Base-by-base conservation (phyloP, 306 rosid genomes). In the Mimosa bimucronata region DNA sequence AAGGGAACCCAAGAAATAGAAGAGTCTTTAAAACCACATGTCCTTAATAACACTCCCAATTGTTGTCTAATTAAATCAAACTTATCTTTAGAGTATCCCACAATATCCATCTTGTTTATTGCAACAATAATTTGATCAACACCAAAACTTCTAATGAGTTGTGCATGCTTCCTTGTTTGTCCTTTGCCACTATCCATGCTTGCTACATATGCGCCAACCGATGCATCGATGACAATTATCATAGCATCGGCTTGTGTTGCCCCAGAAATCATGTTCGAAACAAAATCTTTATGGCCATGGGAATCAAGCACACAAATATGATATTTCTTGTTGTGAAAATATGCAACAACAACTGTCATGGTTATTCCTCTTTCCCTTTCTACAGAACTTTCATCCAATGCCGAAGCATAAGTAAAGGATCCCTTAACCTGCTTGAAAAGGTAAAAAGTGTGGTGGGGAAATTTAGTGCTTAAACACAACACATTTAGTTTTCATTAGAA, bases 351-450 rank as follows among this genome's bases (percentile, higher is more conserved):
- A 45, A 95, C 98, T 8, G 94, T 91, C 98, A 95, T 95, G 19
- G 98, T 95, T 83, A 95, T 90, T 84, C 98, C 98, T 81, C 98
- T 86, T 82, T 92, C 98, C 81, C 98, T 95, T 86, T 95, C 98
- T 83, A 92, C 98, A 34, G 98, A 76, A 68, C 97, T 95, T 90
- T 92, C 96, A 80, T 95, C 98, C 83, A 95, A 80, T 73, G 98
- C 98, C 98, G 97, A 92, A 73, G 98, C 98, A 89, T 88, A 95
- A 81, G 93, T 92, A 71, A 95, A 95, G 68, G 98, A 95, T 29
- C 98, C 98, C 82, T 92, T 92, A 44, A 98, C 98, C 98, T 95
- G 90, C 26, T 76, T 66, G 0, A 15, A 68, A 86, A 75, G 73
- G 44, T 31, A 68, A 50, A 5, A 31, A 15, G 34, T n/a, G n/a